phyloP scores from a whole-genome alignment of 768 basidiomycete species.

The Suillus placidus region DNA sequence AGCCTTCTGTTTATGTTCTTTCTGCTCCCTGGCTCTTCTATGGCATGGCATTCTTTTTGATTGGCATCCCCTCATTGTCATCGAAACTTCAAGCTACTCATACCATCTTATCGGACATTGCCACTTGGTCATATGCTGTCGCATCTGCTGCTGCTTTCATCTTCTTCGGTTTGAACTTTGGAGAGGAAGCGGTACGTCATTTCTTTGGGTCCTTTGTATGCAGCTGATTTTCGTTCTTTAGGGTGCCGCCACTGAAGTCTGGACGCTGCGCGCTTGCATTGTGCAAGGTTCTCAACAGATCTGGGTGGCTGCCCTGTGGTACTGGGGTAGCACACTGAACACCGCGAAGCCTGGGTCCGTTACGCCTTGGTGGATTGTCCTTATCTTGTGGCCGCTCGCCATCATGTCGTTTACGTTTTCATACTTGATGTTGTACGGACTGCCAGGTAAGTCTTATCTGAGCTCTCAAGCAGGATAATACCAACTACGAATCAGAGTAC shows the following conservation, averaged over 20 bases:
- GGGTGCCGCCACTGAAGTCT: conserved; percentile 94
- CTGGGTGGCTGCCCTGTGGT: conserved; percentile 96
- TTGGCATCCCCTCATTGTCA: conserved; percentile 81
- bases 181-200: conserved; percentile 85
- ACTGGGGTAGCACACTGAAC: conserved; percentile 87
- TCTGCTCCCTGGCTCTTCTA: conserved; percentile 92
- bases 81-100: conserved; percentile 61
- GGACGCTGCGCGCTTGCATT: conserved; percentile 88
- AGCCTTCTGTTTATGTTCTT: conserved; percentile 86
- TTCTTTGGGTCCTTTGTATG: conserved; percentile 2
- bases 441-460: conserved; percentile 63
- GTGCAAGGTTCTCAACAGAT: conserved; percentile 96
- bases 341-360: conserved; percentile 49
- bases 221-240: conserved; percentile 30
- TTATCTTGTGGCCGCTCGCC: conserved; percentile 81
- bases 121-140: conserved; percentile 90
- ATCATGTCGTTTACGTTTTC: conserved; percentile 75
- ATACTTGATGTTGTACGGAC: conserved; percentile 82
- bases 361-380: conserved; percentile 84
- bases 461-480: neutral
- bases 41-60: conserved; percentile 87
- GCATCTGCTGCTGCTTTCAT: conserved; percentile 92
- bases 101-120: conserved; percentile 68
- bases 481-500: conserved; percentile 56
- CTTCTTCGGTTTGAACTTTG: conserved; percentile 96